Conservation (phyloP, 768 basidiomycete species). For the Trametes elegans region DNA sequence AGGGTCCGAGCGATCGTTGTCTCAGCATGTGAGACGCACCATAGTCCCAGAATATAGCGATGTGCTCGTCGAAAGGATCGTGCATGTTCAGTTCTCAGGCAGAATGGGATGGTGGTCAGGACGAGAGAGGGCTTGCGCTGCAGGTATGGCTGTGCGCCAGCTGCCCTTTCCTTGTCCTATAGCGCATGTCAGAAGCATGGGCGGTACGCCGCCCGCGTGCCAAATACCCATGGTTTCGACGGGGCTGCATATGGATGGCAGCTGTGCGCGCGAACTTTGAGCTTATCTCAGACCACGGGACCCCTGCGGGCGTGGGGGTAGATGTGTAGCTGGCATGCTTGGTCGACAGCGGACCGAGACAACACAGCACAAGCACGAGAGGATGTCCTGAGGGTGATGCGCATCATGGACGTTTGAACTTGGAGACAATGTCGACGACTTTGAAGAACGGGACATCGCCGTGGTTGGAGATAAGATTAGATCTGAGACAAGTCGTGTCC, state of each 20-base stretch:
- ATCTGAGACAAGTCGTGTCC: not conserved
- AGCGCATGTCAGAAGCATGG: conserved; percentile 15
- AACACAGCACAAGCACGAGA: no score
- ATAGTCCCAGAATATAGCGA: conserved; percentile 46
- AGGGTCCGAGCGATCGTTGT: no score
- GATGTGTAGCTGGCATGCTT: no score
- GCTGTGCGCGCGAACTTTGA: not conserved
- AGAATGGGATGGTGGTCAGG: not conserved
- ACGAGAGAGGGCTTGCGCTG: not conserved
- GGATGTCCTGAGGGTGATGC: no score
- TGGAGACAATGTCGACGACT: not conserved
- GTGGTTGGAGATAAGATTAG: not conserved
- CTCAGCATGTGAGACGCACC: no score
- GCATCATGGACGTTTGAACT: not conserved
- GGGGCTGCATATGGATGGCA: not conserved
- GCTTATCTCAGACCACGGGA: not conserved
- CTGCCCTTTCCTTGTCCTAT: not conserved
- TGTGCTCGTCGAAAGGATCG: conserved; percentile 19
- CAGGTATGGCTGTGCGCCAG: not conserved
- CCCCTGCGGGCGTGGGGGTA: no score
- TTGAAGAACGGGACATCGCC: not conserved
- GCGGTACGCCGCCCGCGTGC: conserved; percentile 14
- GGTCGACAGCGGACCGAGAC: no score
- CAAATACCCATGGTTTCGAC: not conserved
- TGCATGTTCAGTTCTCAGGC: not conserved